These are phyloP conservation scores for Hebeloma cylindrosporum DNA, from an alignment of 768 basidiomycete species.

Conservation along the genomic window DNA sequence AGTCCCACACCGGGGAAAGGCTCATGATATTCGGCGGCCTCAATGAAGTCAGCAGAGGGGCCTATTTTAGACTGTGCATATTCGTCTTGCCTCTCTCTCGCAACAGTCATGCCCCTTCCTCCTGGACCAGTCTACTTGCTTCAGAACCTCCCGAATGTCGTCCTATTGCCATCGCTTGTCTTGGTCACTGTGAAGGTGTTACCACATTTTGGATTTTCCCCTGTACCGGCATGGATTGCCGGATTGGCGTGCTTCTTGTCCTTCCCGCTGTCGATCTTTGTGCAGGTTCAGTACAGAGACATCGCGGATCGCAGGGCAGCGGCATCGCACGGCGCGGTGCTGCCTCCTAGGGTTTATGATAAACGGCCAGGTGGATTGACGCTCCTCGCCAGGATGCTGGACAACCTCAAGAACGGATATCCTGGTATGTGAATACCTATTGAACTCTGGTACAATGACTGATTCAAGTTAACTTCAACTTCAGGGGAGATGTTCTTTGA, in stretches of 20 bases:
- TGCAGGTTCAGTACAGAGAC: conserved; percentile 17
- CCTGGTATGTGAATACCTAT: conserved; percentile 18
- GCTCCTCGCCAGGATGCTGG: conserved; percentile 23
- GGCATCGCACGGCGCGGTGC: conserved; percentile 25
- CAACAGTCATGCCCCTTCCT: conserved; percentile 28
- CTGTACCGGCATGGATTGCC: conserved; percentile 16
- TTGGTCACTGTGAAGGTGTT: conserved; percentile 16
- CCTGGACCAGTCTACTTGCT: conserved; percentile 32
- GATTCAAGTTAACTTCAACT: background rate
- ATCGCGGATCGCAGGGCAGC: conserved; percentile 11
- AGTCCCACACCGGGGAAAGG: no score
- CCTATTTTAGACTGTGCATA: no score
- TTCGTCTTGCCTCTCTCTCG: no score
- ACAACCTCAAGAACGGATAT: conserved; percentile 26
- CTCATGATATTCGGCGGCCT: no score
- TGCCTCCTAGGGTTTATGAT: conserved; percentile 33
- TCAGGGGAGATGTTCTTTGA: conserved; percentile 30
- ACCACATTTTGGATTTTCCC: conserved; percentile 5
- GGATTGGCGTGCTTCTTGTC: conserved; percentile 15
- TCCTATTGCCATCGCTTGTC: conserved; percentile 25
- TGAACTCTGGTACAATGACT: no score
- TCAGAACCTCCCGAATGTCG: conserved; percentile 24
- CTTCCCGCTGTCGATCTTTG: conserved; percentile 15
- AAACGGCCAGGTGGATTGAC: conserved; percentile 39
- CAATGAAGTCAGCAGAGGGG: no score